Evolutionary conservation across 1,284 basidiomycete genomes (phyloP).

Genomic region (Papiliotrema terrestris): DNA sequence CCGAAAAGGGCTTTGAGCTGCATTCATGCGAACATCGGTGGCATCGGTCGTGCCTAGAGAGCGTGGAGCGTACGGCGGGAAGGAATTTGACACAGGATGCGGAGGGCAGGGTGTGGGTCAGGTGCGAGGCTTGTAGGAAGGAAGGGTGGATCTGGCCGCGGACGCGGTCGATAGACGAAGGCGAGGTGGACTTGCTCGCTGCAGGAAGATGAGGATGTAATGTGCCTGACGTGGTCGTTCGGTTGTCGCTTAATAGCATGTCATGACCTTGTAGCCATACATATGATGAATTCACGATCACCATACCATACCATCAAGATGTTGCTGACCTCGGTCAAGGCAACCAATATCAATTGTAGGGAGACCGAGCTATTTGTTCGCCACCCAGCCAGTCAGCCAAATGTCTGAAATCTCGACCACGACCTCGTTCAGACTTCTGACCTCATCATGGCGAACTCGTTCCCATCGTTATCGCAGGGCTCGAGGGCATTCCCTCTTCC

Average conservation of each 20-base stretch:
- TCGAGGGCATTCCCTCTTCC: constrained; percentile 41
- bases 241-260: too few relatives aligned
- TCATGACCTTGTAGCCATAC: too few relatives aligned
- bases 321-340: too few relatives aligned
- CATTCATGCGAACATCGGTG: constrained; percentile 36
- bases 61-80: constrained; percentile 27
- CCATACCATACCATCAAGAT: too few relatives aligned
- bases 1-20: constrained; percentile 16
- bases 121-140: constrained; percentile 39
- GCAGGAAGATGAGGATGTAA: not conserved
- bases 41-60: constrained; percentile 38
- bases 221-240: too few relatives aligned
- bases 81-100: constrained; percentile 9
- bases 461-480: not conserved
- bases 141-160: constrained; percentile 30
- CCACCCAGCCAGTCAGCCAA: not conserved
- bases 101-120: constrained; percentile 32
- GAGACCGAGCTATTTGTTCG: not conserved
- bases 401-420: not conserved
- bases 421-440: not conserved
- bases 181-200: constrained; percentile 2
- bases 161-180: not conserved
- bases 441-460: constrained; percentile 1
- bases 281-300: too few relatives aligned
- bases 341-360: too few relatives aligned